These are phyloP conservation scores for Coccomyxa sp. DNA, from an alignment of 139 green algal genomes.

Conservation along the genomic window DNA sequence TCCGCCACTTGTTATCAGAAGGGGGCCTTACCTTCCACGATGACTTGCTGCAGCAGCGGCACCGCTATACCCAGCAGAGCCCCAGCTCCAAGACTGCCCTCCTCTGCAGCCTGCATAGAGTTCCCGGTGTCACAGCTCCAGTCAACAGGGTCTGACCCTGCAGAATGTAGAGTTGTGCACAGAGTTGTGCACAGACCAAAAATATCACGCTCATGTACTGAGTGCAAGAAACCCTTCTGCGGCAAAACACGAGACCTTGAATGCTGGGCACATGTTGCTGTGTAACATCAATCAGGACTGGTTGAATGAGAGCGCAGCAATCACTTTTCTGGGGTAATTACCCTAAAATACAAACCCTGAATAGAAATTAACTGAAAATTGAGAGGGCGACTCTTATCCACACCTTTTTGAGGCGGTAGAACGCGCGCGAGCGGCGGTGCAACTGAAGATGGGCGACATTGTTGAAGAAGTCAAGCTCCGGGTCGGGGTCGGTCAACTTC, in stretches of 20 bases:
- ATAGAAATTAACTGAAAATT: too few species aligned
- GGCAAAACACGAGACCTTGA: too few species aligned
- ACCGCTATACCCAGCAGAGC: slow-evolving; percentile 54
- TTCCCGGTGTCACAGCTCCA: neutral
- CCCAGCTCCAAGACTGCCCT: neutral
- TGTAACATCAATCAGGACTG: too few species aligned
- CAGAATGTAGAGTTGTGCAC: too few species aligned
- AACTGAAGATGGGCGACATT: slow-evolving; percentile 83
- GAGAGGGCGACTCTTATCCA: too few species aligned
- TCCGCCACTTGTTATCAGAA: neutral
- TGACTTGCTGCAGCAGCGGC: slow-evolving; percentile 61
- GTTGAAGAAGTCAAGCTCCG: slow-evolving; percentile 71
- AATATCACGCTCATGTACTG: too few species aligned
- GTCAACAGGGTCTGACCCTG: neutral
- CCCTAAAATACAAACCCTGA: too few species aligned
- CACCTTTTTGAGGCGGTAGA: slow-evolving; percentile 13
- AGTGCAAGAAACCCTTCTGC: too few species aligned
- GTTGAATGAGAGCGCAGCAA: too few species aligned
- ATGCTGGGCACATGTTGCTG: too few species aligned
- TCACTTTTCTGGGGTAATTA: too few species aligned
- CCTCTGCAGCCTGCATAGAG: neutral
- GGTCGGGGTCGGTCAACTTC: slow-evolving; percentile 31
- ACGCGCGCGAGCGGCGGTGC: slow-evolving; percentile 55
- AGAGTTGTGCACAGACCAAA: too few species aligned
- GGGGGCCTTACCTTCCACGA: slow-evolving; percentile 38